Evolutionary conservation across 495 filamentous ascomycete species (phyloP).

Genomic region (Apiosordaria backusii): DNA sequence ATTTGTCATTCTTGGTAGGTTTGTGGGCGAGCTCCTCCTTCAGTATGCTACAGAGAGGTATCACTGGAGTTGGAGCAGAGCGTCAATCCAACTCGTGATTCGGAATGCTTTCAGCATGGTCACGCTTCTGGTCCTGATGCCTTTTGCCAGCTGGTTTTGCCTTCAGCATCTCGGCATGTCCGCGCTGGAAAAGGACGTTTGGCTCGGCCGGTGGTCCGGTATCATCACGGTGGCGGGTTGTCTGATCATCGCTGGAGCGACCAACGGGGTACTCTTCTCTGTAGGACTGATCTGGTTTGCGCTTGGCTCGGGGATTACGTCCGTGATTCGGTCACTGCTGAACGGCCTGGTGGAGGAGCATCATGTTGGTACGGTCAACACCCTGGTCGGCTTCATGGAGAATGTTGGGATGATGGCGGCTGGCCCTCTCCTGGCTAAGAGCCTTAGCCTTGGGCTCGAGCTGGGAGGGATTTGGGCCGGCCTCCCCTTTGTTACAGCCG

Average conservation of each 20-base stretch:
- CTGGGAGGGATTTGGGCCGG: conserved; percentile 29
- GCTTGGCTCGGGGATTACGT: conserved; percentile 21
- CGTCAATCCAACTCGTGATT: conserved; percentile 28
- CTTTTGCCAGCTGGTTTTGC: conserved; percentile 24
- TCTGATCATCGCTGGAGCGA: conserved; percentile 23
- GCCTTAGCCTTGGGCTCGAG: conserved; percentile 27
- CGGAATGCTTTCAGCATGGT: conserved; percentile 26
- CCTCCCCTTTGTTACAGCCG: conserved; percentile 28
- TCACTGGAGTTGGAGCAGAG: conserved; percentile 30
- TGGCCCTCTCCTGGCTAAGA: conserved; percentile 29
- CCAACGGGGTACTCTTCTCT: conserved; percentile 19
- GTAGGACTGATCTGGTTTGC: conserved; percentile 26
- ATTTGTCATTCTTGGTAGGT: conserved; percentile 27
- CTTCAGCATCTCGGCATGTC: conserved; percentile 21
- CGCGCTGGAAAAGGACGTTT: conserved; percentile 26
- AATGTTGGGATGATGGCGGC: conserved; percentile 25
- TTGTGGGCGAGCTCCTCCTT: conserved; percentile 29
- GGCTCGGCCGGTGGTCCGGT: conserved; percentile 25
- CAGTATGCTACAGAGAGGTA: conserved; percentile 37
- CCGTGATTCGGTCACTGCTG: conserved; percentile 26
- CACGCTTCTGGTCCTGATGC: conserved; percentile 27
- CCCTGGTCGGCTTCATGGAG: conserved; percentile 31
- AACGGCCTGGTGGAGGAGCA: conserved; percentile 36
- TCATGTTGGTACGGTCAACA: conserved; percentile 32
- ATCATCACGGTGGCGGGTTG: conserved; percentile 17